Base-by-base conservation (phyloP, 495 filamentous ascomycete species). In the Niebla homalea region DNA sequence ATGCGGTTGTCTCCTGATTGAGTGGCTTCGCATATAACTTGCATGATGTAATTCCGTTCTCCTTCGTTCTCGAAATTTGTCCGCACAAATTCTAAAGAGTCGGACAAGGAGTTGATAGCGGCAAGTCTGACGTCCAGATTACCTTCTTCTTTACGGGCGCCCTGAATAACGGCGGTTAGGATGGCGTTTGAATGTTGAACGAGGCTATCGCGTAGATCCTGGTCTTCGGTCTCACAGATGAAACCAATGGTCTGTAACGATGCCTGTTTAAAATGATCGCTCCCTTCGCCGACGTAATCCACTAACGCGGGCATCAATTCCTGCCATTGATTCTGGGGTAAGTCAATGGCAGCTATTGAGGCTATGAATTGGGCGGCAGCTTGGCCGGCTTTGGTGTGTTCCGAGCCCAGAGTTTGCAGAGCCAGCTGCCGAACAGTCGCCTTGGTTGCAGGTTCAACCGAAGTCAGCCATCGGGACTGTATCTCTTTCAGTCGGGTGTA, bases 31-130 rank as follows among this genome's bases (percentile, higher is more conserved):
- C 92, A 98, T 59, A 98, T 85, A 56, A 98, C 92, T 70, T 98
- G 92, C 92, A 98, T 98, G 62, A 98, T 98, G 71, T 97, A 97
- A 70, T 98, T 97, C 36, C 92, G 80, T 71, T 98, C 92, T 55
- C 90, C 92, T 66, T 98, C 92, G 60, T 97, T 94, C 63, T 96
- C 92, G 66, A 98, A 97, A 68, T 98, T 98, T 65, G 85, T 87
- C 14, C 87, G 79, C 32, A 98, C 90, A 64, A 98, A 98, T 66
- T 98, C 92, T 21, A 97, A 79, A n/a, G 88, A 94, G 63, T 98
- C 93, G 59, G 88, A 85, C 15, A 98, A 81, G 18, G 92, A 93
- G 48, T 83, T 83, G 63, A 98, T 89, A 58, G 92, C 92, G 35
- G 92, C 86, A 55, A 84, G 76, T 42, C 92, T 86, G 36, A 98